Percentiles rank a stretch among this genome's conserved stretches.
phyloP scores from a whole-genome alignment of 192 early-diverging fungal genomes.

The Fimicolochytrium jonesii region DNA sequence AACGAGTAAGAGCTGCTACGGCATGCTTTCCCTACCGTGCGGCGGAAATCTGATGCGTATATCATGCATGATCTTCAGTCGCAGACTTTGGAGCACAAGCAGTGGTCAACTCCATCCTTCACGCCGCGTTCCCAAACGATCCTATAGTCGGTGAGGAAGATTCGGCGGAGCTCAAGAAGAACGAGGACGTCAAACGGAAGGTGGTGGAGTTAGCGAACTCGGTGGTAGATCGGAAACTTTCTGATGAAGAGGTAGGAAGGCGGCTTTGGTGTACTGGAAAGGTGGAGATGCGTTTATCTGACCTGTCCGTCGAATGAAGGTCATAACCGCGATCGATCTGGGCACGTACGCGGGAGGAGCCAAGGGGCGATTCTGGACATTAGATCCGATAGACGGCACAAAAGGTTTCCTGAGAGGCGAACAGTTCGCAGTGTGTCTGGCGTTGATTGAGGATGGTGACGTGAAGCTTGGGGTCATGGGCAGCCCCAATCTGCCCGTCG shows the following conservation, averaged over 20 bases:
- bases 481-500: constrained; percentile 59
- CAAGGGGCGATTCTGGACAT: constrained; percentile 65
- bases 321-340: constrained; percentile 84
- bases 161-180: constrained; percentile 75
- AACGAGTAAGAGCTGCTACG: constrained; percentile 56
- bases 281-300: too few species aligned
- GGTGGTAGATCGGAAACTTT: constrained; percentile 51
- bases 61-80: too few species aligned
- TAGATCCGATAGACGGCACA: constrained; percentile 85
- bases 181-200: constrained; percentile 66
- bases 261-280: too few species aligned
- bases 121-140: constrained; percentile 75
- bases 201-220: constrained; percentile 77
- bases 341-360: constrained; percentile 79
- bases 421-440: constrained; percentile 95
- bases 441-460: constrained; percentile 81
- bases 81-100: constrained; percentile 97
- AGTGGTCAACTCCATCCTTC: constrained; percentile 79
- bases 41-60: neutral
- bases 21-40: neutral
- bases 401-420: constrained; percentile 97
- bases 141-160: constrained; percentile 97
- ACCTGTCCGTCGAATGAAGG: too few species aligned
- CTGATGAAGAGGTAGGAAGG: constrained; percentile 61
- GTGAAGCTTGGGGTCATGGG: constrained; percentile 90